Conservation (phyloP, 257 asterid genomes). For the Phtheirospermum japonicum region DNA sequence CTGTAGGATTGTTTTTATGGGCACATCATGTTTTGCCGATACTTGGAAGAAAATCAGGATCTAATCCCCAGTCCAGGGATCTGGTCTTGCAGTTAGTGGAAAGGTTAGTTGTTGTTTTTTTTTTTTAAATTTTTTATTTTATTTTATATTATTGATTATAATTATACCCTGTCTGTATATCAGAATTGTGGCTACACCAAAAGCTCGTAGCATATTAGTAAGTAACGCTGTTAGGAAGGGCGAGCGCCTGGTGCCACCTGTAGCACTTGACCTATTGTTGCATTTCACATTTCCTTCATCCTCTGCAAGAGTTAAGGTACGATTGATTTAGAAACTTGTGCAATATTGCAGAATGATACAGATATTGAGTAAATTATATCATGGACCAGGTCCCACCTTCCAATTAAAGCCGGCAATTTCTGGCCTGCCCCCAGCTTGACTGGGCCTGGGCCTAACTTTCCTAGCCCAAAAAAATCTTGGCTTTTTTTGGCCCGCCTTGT, state of each 20-base stretch:
- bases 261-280: constrained; percentile 61
- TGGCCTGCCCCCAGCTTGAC: no score
- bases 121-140: background rate
- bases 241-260: constrained; percentile 77
- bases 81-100: constrained; percentile 79
- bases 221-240: constrained; percentile 79
- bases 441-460: no score
- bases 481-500: no score
- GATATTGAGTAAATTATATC: no score
- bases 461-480: no score
- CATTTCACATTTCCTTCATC: constrained; percentile 70
- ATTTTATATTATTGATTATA: constrained; percentile 1
- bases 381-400: no score
- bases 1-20: constrained; percentile 82
- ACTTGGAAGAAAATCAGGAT: constrained; percentile 69
- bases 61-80: constrained; percentile 74
- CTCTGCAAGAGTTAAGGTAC: constrained; percentile 75
- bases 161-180: constrained; percentile 8
- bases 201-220: constrained; percentile 66
- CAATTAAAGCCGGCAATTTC: no score
- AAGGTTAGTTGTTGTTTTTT: constrained; percentile 44
- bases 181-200: constrained; percentile 73
- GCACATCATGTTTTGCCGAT: constrained; percentile 65
- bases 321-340: constrained; percentile 2
- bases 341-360: no score